These are phyloP conservation scores for Neofusicoccum kwambonambiense DNA, from an alignment of 2,329 filamentous ascomycete genomes.

Conservation along the genomic window DNA sequence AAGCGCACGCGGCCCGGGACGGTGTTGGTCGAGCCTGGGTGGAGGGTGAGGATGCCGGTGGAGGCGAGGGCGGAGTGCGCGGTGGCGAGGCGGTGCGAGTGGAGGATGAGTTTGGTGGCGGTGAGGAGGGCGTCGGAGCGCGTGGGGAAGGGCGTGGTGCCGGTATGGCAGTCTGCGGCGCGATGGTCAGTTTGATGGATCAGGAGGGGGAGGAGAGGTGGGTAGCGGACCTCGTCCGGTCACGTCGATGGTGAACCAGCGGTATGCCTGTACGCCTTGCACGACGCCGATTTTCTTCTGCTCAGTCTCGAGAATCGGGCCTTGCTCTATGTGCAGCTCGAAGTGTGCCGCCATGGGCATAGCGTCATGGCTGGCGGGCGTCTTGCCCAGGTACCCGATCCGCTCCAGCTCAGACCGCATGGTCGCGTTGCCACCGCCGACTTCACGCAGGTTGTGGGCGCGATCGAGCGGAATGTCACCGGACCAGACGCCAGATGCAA, in stretches of 20 bases:
- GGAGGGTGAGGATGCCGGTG: conserved; percentile 66
- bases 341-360: conserved; percentile 75
- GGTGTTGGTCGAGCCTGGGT: conserved; percentile 71
- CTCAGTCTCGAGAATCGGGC: conserved; percentile 67
- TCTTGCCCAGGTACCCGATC: conserved; percentile 66
- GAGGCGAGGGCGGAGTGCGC: conserved; percentile 62
- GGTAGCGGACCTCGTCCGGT: conserved; percentile 47
- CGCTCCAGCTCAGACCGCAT: conserved; percentile 68
- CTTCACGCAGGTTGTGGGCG: conserved; percentile 63
- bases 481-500: conserved; percentile 74
- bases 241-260: conserved; percentile 69
- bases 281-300: conserved; percentile 68
- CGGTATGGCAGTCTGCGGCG: conserved; percentile 64
- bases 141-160: conserved; percentile 67
- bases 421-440: conserved; percentile 59
- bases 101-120: conserved; percentile 66
- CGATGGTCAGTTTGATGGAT: neutral
- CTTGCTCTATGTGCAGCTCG: conserved; percentile 83
- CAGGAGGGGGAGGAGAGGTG: neutral
- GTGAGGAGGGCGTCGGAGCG: conserved; percentile 68
- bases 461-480: conserved; percentile 62
- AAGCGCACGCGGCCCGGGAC: conserved; percentile 68
- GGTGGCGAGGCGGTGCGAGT: conserved; percentile 62
- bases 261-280: conserved; percentile 70
- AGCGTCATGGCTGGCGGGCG: conserved; percentile 56